Base-by-base conservation (phyloP, 805 yeast species). In the Schizosaccharomyces japonicus region DNA sequence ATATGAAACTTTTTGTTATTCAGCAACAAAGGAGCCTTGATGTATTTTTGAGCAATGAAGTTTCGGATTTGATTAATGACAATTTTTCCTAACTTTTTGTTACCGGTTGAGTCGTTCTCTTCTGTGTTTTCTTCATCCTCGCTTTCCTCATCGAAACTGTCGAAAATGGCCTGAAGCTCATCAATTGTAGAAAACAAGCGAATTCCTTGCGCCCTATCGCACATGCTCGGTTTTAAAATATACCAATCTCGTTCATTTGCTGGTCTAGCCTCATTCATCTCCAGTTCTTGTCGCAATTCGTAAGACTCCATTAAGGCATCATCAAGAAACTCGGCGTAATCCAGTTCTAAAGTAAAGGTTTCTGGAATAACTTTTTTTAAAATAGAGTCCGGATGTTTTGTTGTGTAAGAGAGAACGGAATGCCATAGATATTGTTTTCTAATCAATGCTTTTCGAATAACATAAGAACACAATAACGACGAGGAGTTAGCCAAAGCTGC, bases 141-240 rank as follows among this genome's bases (percentile, higher is more conserved):
- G 2, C 64, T 71, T n/a, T 67, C 78, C 52, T 76, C 87, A 54
- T 85, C 95, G 60, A 83, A 84, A 2, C 78, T 74, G 55, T 90
- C 80, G 60, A 90, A 87, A 3, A 87, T 76, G 3, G 62, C 69
- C 60, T 85, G 95, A 46, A 90, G 65, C 55, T 84, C 90, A 6
- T 76, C 81, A 31, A 82, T 67, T 0, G 84, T 76, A 48, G 68
- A 69, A 64, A 90, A 90, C 0, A 90, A 62, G 34, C 94, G 65
- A 46, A 90, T 87, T 0, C 98, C 98, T 59, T 90, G 95, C 8
- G 94, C 98, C 58, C 87, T 78, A 58, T 90, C 98, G 56, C 93
- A 80, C 95, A 90, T 84, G 52, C 94, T 76, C 13, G 98, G 98
- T 58, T 90, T 90, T 58, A 90, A 67, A 33, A 90, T 90, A 85